Base-by-base conservation (phyloP, 345 rosid species). In the Aquilaria malaccensis region DNA sequence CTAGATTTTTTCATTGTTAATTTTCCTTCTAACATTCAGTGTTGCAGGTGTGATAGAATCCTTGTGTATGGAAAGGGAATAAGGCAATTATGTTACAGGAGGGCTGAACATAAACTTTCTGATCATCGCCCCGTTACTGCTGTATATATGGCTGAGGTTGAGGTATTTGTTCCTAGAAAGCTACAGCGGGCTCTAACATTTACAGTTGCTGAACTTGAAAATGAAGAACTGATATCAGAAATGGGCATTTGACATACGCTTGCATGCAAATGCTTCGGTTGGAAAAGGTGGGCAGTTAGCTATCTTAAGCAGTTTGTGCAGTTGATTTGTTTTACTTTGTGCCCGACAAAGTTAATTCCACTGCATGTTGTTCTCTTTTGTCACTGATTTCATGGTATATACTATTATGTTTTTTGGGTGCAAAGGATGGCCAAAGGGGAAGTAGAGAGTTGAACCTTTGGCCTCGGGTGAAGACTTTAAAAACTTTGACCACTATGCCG, bases 91-190 rank as follows among this genome's bases (percentile, higher is more conserved):
- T 72, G 75, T 14, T 94, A 94, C 79, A 46, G 83, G 69, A 75
- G 99, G 63, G 74, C 74, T 22, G 99, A 94, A 62, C 81, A 84
- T 54, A 80, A 61, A 51, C 76, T 85, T 59, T 94, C 99, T 15
- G 99, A 94, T 73, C 99, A 94, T 71, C 89, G 99, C 37, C 99
- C 99, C 6, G 99, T 94, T 56, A 80, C 85, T 30, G 99, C 99
- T 43, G 78, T 76, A 3, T 94, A 78, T 69, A 61, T 77, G 80
- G 95, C 77, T 55, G 99, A 87, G 76, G 97, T 84, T 11, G 99
- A 94, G 71, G 92, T 86, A 72, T 87, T 89, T 74, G 84, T 68
- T 47, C 68, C 87, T 0, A 79, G 74, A 74, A 94, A 83, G 72
- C 87, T 94, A 62, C 97, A 94, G 68, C 81, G 80, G 50, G 96